A percentile compares a stretch with the other conserved stretches of the same genome.
Evolutionary conservation across 2,329 filamentous ascomycete species (phyloP).

Genomic region (Alternaria arbusti): DNA sequence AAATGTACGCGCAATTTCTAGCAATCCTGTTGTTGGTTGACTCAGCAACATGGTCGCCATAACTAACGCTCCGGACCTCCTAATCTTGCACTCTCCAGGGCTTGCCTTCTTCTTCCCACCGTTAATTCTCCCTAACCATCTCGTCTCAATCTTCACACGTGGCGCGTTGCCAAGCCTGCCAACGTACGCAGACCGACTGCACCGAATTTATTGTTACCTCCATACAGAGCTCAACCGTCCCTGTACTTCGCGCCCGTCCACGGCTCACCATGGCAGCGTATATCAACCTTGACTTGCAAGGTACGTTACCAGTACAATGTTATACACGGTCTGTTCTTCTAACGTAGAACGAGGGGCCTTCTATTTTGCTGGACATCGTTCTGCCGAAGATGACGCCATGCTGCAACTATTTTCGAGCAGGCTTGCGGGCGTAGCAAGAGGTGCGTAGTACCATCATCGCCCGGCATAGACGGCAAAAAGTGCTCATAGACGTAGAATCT

Average conservation of each 20-base stretch:
- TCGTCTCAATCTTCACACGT: neutral
- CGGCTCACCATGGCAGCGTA: slow-evolving; percentile 10
- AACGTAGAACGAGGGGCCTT: slow-evolving; percentile 12
- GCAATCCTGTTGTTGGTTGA: neutral
- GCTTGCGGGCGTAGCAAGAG: slow-evolving; percentile 15
- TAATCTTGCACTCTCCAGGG: neutral
- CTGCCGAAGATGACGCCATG: slow-evolving; percentile 12
- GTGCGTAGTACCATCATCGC: slow-evolving; percentile 4
- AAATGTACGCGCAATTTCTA: neutral
- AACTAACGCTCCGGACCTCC: neutral
- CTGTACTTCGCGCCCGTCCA: neutral
- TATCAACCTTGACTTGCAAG: slow-evolving; percentile 15
- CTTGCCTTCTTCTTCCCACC: neutral
- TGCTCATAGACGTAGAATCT: slow-evolving; percentile 13
- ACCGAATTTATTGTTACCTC: neutral
- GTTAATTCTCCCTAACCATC: neutral
- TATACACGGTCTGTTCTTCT: slow-evolving; percentile 2
- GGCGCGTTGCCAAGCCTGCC: neutral
- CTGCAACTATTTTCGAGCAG: slow-evolving; percentile 11
- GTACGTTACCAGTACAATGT: slow-evolving; percentile 4
- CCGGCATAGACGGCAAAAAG: neutral
- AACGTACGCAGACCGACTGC: neutral
- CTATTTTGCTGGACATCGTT: slow-evolving; percentile 18
- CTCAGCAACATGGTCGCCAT: neutral
- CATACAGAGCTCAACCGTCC: neutral